phyloP scores from a whole-genome alignment of 2,329 filamentous ascomycete genomes.

The Neofusicoccum sp. region DNA sequence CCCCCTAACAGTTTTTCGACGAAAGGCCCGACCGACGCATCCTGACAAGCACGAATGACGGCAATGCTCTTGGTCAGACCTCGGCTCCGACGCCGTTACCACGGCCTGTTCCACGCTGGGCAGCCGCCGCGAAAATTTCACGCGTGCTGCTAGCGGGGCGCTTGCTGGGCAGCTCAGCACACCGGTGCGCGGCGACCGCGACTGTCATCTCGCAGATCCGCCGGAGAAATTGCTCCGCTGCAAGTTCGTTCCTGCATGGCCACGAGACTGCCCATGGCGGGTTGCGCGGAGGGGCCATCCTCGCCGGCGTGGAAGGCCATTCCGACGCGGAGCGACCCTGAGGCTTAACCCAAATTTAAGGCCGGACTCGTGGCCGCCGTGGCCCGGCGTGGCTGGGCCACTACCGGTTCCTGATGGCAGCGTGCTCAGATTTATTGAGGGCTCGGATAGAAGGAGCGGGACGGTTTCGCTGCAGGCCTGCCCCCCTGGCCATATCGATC shows the following conservation, averaged over 20 bases:
- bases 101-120: neutral
- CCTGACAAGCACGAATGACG: neutral
- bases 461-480: conserved; percentile 8
- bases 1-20: conserved; percentile 11
- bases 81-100: conserved; percentile 4
- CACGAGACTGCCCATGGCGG: neutral
- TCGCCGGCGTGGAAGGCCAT: neutral
- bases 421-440: conserved; percentile 5
- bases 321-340: neutral
- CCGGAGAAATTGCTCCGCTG: conserved; percentile 16
- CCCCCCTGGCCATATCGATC: conserved; percentile 10
- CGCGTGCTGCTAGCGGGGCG: conserved; percentile 5
- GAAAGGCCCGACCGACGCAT: conserved; percentile 4
- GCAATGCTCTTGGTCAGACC: neutral
- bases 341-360: neutral
- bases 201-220: conserved; percentile 11
- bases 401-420: neutral
- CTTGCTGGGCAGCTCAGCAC: neutral
- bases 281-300: neutral
- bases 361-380: neutral
- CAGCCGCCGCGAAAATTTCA: conserved; percentile 5
- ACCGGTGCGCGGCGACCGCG: neutral
- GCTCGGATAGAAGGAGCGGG: conserved; percentile 15
- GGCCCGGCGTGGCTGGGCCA: neutral
- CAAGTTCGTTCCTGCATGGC: conserved; percentile 17